Conservation (phyloP, 2,329 filamentous ascomycete genomes). For the Fusarium sp. region DNA sequence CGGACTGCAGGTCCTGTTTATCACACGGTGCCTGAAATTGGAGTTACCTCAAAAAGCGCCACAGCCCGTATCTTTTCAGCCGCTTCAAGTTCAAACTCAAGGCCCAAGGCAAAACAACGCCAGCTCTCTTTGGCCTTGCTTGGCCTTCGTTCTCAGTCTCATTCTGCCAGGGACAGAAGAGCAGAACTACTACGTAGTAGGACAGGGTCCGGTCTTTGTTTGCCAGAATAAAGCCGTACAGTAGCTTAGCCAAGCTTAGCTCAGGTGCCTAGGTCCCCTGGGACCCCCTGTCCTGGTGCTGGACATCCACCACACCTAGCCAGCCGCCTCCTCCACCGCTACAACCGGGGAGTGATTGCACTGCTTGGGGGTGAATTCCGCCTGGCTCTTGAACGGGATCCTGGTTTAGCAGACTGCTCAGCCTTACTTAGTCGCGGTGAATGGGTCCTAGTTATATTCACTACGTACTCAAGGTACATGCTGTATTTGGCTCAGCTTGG, state of each 20-base stretch:
- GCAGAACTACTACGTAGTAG: slow-evolving; percentile 15
- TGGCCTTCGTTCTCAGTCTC: slow-evolving; percentile 1
- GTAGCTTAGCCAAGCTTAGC: slow-evolving; percentile 37
- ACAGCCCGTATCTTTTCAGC: slow-evolving; percentile 31
- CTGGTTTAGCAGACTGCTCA: slow-evolving; percentile 45
- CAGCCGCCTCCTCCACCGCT: slow-evolving; percentile 43
- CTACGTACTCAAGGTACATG: slow-evolving; percentile 27
- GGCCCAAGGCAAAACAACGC: neutral
- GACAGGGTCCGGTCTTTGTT: slow-evolving; percentile 38
- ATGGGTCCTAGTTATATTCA: slow-evolving; percentile 38
- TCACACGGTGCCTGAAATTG: slow-evolving; percentile 27
- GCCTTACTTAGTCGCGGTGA: slow-evolving; percentile 49
- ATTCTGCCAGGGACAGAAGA: slow-evolving; percentile 21
- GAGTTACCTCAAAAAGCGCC: slow-evolving; percentile 27
- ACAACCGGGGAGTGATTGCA: slow-evolving; percentile 19
- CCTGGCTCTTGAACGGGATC: slow-evolving; percentile 33
- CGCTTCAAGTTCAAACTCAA: slow-evolving; percentile 3
- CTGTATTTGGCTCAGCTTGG: slow-evolving; percentile 32
- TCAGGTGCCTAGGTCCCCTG: slow-evolving; percentile 37
- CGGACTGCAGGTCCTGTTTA: slow-evolving; percentile 2
- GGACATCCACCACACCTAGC: slow-evolving; percentile 45
- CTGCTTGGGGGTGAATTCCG: slow-evolving; percentile 30
- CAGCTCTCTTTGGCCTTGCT: neutral
- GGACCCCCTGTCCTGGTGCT: slow-evolving; percentile 36
- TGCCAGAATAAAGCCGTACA: slow-evolving; percentile 43